Evolutionary conservation across 805 yeast species (phyloP), one percentile per base, ranked within the genome.

Genomic region (Kodamaea restingae): DNA sequence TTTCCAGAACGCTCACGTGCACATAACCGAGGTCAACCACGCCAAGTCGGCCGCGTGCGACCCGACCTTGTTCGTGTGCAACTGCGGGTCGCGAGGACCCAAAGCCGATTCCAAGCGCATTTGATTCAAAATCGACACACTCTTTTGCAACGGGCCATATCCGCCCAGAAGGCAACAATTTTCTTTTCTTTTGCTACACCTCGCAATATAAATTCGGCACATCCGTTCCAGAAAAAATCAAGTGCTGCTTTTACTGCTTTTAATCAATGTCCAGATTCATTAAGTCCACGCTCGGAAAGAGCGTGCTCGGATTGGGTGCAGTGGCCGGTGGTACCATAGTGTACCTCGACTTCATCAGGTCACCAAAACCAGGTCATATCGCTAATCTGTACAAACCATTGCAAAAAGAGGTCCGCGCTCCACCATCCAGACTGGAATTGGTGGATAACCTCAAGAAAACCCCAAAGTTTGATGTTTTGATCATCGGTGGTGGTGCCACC

Each of bases 401-500:
- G 36, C 51, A 62, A 15, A 75, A 71, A 38, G 49, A 65, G 7
- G 60, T 66, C 38, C 65, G 71, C 4, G 49, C 70, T 12, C 82
- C 83, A 37, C 85, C 86, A 18, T 41, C 79, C 1, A 69, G 91
- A 57, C 60, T 63, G 3, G 76, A 75, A 34, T 58, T 81, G 43
- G 46, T 83, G 36, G 54, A 68, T 4, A 72, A 71, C 43, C 58
- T 81, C 46, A 50, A 53, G 35, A 40, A 42, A 32, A 52, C 64
- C 34, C 61, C 75, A 38, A 74, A 81, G 56, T 81, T 76, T 54
- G 97, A 91, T 58, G 75, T 90, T n/a, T 65, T 90, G 47, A 73
- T 90, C 50, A 80, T 91, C 50, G 98, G 98, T 45, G 97, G 96
- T 50, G 98, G 98, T 58, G 97, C 97, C 28, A 82, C 93, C 11